Evolutionary conservation across 2,329 filamentous ascomycete species (phyloP).

Genomic region (Arthrinium phaeospermum): DNA sequence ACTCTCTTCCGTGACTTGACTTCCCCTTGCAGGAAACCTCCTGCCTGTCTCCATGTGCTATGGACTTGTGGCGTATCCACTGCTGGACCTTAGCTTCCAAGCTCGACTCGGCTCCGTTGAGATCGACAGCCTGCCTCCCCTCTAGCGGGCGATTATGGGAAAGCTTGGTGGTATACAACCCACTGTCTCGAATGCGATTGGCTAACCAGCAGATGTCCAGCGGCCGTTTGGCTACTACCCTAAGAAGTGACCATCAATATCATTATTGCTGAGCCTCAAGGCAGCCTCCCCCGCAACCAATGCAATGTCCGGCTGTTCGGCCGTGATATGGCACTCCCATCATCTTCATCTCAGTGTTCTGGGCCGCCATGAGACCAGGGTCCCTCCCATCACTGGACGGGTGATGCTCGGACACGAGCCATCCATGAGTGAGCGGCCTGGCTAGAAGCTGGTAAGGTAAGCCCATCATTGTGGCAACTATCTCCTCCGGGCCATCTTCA

Average conservation of each 20-base stretch:
- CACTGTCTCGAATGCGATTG: conserved; percentile 8
- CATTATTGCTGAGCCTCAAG: not conserved
- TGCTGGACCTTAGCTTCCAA: not conserved
- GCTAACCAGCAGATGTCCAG: not conserved
- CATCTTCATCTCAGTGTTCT: not conserved
- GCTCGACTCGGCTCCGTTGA: not conserved
- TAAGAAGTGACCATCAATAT: not conserved
- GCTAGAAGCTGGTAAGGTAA: not conserved
- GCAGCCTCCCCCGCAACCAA: not conserved
- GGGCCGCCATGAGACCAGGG: not conserved
- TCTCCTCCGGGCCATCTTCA: not conserved
- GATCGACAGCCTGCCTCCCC: not conserved
- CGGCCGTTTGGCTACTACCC: not conserved
- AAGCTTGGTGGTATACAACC: not conserved
- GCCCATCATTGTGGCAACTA: not conserved
- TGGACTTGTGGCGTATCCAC: not conserved
- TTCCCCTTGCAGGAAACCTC: conserved; percentile 10
- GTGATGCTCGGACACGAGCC: not conserved
- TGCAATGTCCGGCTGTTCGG: not conserved
- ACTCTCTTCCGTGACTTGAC: not conserved
- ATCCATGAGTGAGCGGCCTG: not conserved
- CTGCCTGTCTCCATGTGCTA: not conserved
- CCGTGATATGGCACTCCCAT: not conserved
- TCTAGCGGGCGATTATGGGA: not conserved
- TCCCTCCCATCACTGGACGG: not conserved